Conservation (phyloP, 2,329 filamentous ascomycete genomes). For the Cordyceps farinosa region DNA sequence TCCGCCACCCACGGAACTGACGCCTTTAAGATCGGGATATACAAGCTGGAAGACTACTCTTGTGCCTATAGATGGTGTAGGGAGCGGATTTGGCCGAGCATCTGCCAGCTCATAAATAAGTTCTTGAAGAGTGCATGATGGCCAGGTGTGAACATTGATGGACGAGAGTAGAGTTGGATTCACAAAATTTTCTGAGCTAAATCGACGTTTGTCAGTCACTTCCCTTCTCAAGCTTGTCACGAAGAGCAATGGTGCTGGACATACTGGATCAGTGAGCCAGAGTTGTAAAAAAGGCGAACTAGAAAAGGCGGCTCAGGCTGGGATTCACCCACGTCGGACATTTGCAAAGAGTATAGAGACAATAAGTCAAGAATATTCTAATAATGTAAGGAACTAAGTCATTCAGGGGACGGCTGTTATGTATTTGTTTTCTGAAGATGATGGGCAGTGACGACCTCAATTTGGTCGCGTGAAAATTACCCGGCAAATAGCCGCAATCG, state of each 20-base stretch:
- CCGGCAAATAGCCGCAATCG: slow-evolving; percentile 30
- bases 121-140: slow-evolving; percentile 74
- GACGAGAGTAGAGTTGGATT: background rate
- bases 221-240: background rate
- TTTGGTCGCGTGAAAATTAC: slow-evolving; percentile 23
- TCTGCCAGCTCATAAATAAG: slow-evolving; percentile 72
- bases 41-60: slow-evolving; percentile 84
- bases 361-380: background rate
- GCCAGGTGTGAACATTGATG: slow-evolving; percentile 72
- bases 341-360: slow-evolving; percentile 21
- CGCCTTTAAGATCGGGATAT: slow-evolving; percentile 65
- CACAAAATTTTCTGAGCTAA: slow-evolving; percentile 4
- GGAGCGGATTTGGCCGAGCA: slow-evolving; percentile 63
- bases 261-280: slow-evolving; percentile 68
- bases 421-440: background rate
- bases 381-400: background rate
- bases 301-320: slow-evolving; percentile 76
- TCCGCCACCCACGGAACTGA: slow-evolving; percentile 26
- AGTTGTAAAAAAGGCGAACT: slow-evolving; percentile 74
- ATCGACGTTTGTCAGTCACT: background rate
- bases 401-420: background rate
- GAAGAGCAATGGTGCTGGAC: slow-evolving; percentile 13
- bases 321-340: slow-evolving; percentile 49
- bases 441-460: slow-evolving; percentile 10
- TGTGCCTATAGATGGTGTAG: slow-evolving; percentile 72